A percentile compares a stretch with the other conserved stretches of the same genome.
Evolutionary conservation across 805 yeast genomes (phyloP).

Genomic region (Priceomyces medius): DNA sequence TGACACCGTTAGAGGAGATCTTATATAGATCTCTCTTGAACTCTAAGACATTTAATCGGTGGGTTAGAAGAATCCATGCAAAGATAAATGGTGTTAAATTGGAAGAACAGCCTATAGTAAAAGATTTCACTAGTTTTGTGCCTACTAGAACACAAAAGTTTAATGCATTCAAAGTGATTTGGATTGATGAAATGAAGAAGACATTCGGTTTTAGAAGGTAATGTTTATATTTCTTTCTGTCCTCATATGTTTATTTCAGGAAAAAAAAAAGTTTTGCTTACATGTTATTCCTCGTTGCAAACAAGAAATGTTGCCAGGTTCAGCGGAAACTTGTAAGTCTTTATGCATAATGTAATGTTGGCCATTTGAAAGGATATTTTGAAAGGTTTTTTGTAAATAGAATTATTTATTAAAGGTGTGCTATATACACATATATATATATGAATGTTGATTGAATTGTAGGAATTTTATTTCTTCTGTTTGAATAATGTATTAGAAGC

Average conservation of each 20-base stretch:
- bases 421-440: conserved; percentile 2
- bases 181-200: conserved; percentile 59
- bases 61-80: conserved; percentile 64
- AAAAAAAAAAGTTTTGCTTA: no score
- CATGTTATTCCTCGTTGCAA: no score
- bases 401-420: neutral
- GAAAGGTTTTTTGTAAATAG: neutral
- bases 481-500: conserved; percentile 31
- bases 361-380: no score
- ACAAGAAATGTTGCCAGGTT: no score
- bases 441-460: neutral
- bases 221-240: no score
- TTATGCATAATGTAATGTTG: no score
- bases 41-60: conserved; percentile 58
- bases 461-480: conserved; percentile 17
- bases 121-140: conserved; percentile 27
- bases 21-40: conserved; percentile 46
- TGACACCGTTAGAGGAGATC: conserved; percentile 47
- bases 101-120: conserved; percentile 26
- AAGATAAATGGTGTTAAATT: conserved; percentile 60
- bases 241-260: no score
- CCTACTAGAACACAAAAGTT: conserved; percentile 58
- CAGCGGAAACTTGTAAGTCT: no score
- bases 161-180: conserved; percentile 59
- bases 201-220: conserved; percentile 46